phyloP scores from a whole-genome alignment of 768 basidiomycete species.

The Lentinula edodes region DNA sequence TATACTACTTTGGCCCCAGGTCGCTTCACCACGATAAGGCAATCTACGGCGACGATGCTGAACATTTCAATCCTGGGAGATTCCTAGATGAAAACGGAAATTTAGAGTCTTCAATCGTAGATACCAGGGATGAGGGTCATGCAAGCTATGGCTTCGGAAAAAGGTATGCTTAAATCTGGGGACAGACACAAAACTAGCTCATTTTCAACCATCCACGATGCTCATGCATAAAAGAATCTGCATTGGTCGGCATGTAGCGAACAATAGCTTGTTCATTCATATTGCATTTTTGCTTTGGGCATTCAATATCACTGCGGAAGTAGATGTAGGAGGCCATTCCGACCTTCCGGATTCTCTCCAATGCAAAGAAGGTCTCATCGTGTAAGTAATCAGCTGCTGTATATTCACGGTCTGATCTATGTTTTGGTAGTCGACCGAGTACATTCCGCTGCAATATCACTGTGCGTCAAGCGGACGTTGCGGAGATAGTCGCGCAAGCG shows the following conservation, averaged over 20 bases:
- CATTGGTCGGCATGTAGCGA: slow-evolving; percentile 23
- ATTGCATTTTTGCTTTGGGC: slow-evolving; percentile 22
- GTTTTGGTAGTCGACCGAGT: neutral
- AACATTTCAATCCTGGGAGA: slow-evolving; percentile 1
- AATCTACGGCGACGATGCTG: neutral
- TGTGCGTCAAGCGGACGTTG: too few species aligned
- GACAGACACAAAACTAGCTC: neutral
- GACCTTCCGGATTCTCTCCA: neutral
- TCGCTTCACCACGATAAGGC: neutral
- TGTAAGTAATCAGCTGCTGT: neutral
- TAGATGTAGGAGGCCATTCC: neutral
- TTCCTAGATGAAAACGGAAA: neutral
- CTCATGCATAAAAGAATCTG: slow-evolving; percentile 10
- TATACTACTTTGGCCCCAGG: neutral
- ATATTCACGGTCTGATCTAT: neutral
- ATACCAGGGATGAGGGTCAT: slow-evolving; percentile 16
- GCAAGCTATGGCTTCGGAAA: slow-evolving; percentile 20
- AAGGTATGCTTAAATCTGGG: neutral
- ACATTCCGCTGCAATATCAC: too few species aligned
- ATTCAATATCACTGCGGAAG: neutral
- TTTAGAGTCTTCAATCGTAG: neutral
- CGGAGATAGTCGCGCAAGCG: too few species aligned
- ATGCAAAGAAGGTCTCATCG: slow-evolving; percentile 1
- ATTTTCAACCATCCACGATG: neutral
- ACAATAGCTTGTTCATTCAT: slow-evolving; percentile 22